Base-by-base conservation (phyloP, 169 alveolate species). In the Miamiensis avidus region DNA sequence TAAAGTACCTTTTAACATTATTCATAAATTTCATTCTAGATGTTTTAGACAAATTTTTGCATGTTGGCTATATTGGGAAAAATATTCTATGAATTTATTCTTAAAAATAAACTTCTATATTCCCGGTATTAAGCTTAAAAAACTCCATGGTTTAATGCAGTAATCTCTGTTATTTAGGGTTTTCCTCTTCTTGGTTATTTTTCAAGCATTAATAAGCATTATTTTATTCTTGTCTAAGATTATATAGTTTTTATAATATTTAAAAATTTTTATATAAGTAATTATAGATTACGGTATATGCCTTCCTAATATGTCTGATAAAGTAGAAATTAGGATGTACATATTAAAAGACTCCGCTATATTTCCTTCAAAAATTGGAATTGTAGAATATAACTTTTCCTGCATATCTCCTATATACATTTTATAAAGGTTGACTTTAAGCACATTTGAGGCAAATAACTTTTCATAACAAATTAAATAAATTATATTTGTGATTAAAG, bases 101-200 rank as follows among this genome's bases (percentile, higher is more conserved):
- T 75, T 75, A 75, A 34, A 75, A 75, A 34, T 30, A 75, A 75
- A 75, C 78, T 75, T 75, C 78, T 4, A 75, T 75, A 29, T 75
- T 75, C 29, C 78, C 29, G 0, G 78, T 75, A 75, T 75, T 75
- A 25, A 30, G 20, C 1, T n/a, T 26, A 75, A 75, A 75, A 34
- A 75, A 75, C 25, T 75, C 78, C 29, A 75, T 75, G 20, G 78
- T 34, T 75, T 75, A 1, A 25, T 75, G 29, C 78, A 1, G 31
- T 75, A 75, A 30, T 75, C 31, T 75, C 78, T 30, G 78, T 75
- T 29, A 30, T 75, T 75, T n/a, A 29, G n/a, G n/a, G n/a, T n/a
- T n/a, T n/a, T n/a, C n/a, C n/a, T n/a, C n/a, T n/a, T n/a, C n/a
- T n/a, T n/a, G n/a, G n/a, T n/a, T n/a, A n/a, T n/a, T n/a, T n/a